phyloP scores from a whole-genome alignment of 2,329 filamentous ascomycete species.

The Teratosphaeria viscida region DNA sequence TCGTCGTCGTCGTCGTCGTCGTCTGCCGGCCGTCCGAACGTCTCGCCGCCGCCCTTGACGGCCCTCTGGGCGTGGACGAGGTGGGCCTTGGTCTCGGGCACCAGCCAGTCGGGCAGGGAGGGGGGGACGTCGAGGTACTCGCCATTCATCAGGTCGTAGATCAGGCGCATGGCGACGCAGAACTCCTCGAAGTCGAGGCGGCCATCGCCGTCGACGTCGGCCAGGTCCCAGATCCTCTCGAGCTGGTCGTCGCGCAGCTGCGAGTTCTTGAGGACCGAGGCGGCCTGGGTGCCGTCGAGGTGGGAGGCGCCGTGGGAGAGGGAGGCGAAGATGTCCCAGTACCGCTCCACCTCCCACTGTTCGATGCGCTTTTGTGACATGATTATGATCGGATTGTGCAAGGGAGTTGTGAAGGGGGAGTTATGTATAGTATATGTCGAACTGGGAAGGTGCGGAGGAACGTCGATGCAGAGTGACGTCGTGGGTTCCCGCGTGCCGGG shows the following conservation, averaged over 20 bases:
- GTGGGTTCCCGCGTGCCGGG: neutral
- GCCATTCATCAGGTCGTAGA: constrained; percentile 94
- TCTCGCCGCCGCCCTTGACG: constrained; percentile 64
- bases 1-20: constrained; percentile 68
- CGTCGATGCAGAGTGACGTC: neutral
- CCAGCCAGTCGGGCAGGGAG: constrained; percentile 84
- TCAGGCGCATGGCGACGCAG: constrained; percentile 95
- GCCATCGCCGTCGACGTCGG: constrained; percentile 94
- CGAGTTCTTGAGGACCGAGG: constrained; percentile 62
- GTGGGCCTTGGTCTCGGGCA: constrained; percentile 89
- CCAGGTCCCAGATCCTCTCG: constrained; percentile 94
- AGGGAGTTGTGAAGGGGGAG: neutral
- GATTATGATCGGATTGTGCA: neutral
- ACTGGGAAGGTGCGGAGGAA: neutral
- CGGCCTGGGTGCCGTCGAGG: constrained; percentile 59
- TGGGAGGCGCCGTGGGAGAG: constrained; percentile 53
- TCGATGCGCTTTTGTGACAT: constrained; percentile 45
- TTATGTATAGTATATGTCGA: neutral
- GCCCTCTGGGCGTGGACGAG: constrained; percentile 75
- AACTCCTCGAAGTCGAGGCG: constrained; percentile 99
- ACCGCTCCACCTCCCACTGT: constrained; percentile 64
- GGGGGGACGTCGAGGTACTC: constrained; percentile 84
- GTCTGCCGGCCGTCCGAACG: constrained; percentile 69
- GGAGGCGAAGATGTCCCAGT: constrained; percentile 70
- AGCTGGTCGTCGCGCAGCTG: constrained; percentile 70